A percentile compares a stretch with the other conserved stretches of the same genome.
phyloP scores from a whole-genome alignment of 768 basidiomycete genomes.

The Hygrocybe coccinea region DNA sequence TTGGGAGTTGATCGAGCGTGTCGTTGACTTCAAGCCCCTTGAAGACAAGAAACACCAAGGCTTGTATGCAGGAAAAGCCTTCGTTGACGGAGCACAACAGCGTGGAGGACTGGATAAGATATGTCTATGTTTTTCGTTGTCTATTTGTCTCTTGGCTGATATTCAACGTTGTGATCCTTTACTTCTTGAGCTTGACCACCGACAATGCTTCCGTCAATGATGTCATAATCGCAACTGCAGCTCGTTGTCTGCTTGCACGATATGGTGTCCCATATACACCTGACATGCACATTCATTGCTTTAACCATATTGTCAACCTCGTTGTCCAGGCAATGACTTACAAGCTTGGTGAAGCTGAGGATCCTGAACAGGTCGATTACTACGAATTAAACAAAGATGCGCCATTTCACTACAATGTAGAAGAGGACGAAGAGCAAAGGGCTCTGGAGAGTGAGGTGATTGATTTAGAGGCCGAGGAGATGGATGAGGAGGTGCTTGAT shows the following conservation, averaged over 20 bases:
- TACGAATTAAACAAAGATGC: neutral
- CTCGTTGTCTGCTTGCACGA: slow-evolving; percentile 16
- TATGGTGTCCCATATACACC: slow-evolving; percentile 25
- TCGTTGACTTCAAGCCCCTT: slow-evolving; percentile 31
- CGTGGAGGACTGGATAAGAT: slow-evolving; percentile 32
- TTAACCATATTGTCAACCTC: slow-evolving; percentile 9
- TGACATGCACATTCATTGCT: slow-evolving; percentile 32
- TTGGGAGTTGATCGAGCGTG: slow-evolving; percentile 30
- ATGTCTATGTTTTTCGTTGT: slow-evolving; percentile 15
- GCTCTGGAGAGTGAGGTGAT: slow-evolving; percentile 13
- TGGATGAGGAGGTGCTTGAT: no score
- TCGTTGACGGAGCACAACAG: slow-evolving; percentile 20
- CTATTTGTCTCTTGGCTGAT: slow-evolving; percentile 2
- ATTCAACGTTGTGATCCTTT: slow-evolving; percentile 3
- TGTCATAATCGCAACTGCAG: slow-evolving; percentile 24
- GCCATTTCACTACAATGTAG: slow-evolving; percentile 5
- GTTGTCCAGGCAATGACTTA: neutral
- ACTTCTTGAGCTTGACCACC: slow-evolving; percentile 23
- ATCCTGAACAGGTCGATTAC: neutral
- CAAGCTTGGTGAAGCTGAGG: neutral
- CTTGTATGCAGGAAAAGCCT: slow-evolving; percentile 26
- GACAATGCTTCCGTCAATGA: slow-evolving; percentile 35
- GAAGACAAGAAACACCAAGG: slow-evolving; percentile 33
- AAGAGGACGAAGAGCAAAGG: slow-evolving; percentile 14
- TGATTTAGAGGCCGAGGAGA: no score